phyloP scores from a whole-genome alignment of 768 basidiomycete species.

The Mycena maculata region DNA sequence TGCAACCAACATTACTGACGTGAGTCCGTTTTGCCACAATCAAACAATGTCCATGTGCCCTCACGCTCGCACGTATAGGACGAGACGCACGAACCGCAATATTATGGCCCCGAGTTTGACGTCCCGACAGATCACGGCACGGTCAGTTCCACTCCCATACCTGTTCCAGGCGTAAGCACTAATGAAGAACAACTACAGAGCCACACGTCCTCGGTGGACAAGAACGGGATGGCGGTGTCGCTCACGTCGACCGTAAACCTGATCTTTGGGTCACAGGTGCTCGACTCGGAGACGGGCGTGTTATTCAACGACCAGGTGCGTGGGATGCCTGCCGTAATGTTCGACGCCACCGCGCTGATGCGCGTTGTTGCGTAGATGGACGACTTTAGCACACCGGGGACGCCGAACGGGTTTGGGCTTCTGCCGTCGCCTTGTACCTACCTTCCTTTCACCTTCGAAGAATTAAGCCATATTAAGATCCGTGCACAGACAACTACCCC shows the following conservation, averaged over 20 bases:
- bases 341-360: constrained; percentile 18
- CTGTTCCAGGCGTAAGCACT: not conserved
- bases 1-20: constrained; percentile 83
- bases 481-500: constrained; percentile 84
- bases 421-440: constrained; percentile 84
- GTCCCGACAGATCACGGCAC: constrained; percentile 89
- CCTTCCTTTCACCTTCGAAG: not conserved
- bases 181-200: constrained; percentile 59
- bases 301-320: constrained; percentile 92
- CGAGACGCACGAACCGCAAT: constrained; percentile 80
- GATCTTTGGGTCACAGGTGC: constrained; percentile 88
- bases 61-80: constrained; percentile 62
- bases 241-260: constrained; percentile 92
- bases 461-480: not conserved
- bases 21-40: constrained; percentile 44
- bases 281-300: constrained; percentile 89
- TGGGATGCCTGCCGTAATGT: constrained; percentile 21
- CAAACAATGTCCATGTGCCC: not conserved
- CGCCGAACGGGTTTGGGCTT: constrained; percentile 86
- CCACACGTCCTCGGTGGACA: constrained; percentile 86
- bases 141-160: constrained; percentile 51
- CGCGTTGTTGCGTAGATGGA: constrained; percentile 69
- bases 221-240: constrained; percentile 86
- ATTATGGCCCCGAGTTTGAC: constrained; percentile 89
- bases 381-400: constrained; percentile 90